Conservation (phyloP, 345 rosid species). For the Eucalyptus sp. region DNA sequence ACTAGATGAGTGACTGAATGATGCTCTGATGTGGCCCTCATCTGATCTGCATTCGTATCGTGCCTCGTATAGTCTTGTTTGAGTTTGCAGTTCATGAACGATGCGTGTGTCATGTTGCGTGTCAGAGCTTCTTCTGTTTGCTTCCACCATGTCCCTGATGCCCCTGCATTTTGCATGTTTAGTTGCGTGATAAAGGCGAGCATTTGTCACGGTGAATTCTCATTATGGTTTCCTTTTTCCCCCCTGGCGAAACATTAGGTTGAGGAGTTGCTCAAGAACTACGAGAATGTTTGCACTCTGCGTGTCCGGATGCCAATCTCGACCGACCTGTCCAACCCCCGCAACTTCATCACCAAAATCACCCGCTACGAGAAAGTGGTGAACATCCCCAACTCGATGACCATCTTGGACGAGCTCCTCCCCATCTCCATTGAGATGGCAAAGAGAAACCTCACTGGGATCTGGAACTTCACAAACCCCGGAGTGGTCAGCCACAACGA, state of each 20-base stretch:
- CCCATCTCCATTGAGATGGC: constrained; percentile 95
- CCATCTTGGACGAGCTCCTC: constrained; percentile 79
- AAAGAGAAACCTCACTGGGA: constrained; percentile 87
- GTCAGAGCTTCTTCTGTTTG: not conserved
- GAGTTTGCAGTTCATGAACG: not conserved
- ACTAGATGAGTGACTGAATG: not conserved
- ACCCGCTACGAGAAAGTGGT: constrained; percentile 76
- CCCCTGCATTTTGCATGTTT: not conserved
- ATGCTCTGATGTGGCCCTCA: not conserved
- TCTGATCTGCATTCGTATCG: not conserved
- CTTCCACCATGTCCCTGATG: not conserved
- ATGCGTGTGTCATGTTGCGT: not conserved
- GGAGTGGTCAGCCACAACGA: constrained; percentile 93
- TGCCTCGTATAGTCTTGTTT: not conserved
- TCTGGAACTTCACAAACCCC: constrained; percentile 82
- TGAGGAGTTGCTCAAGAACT: constrained; percentile 76
- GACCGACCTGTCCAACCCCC: constrained; percentile 66
- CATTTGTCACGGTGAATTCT: not conserved
- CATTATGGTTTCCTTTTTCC: not conserved
- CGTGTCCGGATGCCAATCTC: constrained; percentile 96
- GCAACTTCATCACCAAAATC: constrained; percentile 85
- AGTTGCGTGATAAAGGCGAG: not conserved
- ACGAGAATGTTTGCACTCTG: constrained; percentile 75
- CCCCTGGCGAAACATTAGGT: constrained; percentile 19
- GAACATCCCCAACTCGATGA: constrained; percentile 88